Base-by-base conservation (phyloP, 371 early-diverging fungal species). In the Mucor circinelloides region DNA sequence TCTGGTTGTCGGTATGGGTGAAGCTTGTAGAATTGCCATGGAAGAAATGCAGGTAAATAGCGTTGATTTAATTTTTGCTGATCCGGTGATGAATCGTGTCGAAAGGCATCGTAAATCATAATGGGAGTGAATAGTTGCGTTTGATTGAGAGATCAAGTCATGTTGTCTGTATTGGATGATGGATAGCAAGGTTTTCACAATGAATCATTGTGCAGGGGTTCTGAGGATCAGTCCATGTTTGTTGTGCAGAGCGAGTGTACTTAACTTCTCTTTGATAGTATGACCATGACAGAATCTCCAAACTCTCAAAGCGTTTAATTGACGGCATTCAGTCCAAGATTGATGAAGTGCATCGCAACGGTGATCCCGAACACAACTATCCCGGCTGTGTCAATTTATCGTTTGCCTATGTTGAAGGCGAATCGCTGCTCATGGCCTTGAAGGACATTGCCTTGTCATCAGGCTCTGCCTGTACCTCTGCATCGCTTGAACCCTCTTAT, bases 371-470 rank as follows among this genome's bases (percentile, higher is more conserved):
- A 21, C 75, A 86, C 15, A 80, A 85, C n/a, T 97, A 95, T 73
- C 95, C 95, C 10, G 97, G 85, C 69, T 99, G 99, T 79, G 92
- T 99, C 67, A 99, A 99, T 77, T 83, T 99, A 57, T 98, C 98
- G n/a, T 99, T 99, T 77, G 93, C 98, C 3, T 99, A 97, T 82
- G 97, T 99, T 23, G 99, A 99, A 85, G 99, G 99, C 63, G 99
- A 99, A 84, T 97, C 98, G 1, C 89, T 99, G 46, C 80, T 99
- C 61, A 99, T 99, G 99, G 98, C 98, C 0, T 87, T 99, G 21
- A 99, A 99, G 79, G 95, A 98, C 64, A 93, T 99, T 74, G 99
- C 99, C 0, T 85, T 99, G 48, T 96, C 96, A 8, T 97, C 97
- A 28, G 99, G 99, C 13, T 94, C 95, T 46, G 99, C 99, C 1